These are phyloP conservation scores for Russula olivacea DNA, from an alignment of 768 basidiomycete species.

Conservation along the genomic window DNA sequence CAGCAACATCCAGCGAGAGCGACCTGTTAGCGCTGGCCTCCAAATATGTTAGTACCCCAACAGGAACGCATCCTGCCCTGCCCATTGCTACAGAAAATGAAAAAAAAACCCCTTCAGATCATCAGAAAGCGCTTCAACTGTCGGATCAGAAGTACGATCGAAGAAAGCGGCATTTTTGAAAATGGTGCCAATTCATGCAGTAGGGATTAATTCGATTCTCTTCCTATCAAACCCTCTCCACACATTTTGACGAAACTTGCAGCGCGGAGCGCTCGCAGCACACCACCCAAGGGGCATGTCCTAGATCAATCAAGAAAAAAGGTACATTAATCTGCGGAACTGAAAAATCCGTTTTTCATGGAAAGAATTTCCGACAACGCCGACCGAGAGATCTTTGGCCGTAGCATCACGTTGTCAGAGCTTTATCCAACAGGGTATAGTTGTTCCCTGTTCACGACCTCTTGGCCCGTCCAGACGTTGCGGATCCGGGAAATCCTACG, in stretches of 20 bases:
- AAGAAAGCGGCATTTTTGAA: constrained; percentile 17
- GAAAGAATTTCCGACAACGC: constrained; percentile 18
- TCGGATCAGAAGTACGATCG: constrained; percentile 16
- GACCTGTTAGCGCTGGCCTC: not conserved
- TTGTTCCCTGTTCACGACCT: constrained; percentile 21
- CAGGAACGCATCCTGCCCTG: not conserved
- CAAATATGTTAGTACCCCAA: not conserved
- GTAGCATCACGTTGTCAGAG: not conserved
- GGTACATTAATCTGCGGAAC: not conserved
- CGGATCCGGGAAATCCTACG: constrained; percentile 25
- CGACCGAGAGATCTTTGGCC: constrained; percentile 17
- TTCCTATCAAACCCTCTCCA: constrained; percentile 1
- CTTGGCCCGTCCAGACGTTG: constrained; percentile 27
- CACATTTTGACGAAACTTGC: constrained; percentile 18
- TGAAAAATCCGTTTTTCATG: not conserved
- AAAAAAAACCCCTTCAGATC: no score
- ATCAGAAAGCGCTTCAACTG: constrained; percentile 15
- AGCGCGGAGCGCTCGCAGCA: constrained; percentile 23
- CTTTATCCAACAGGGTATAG: constrained; percentile 16
- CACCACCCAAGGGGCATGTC: constrained; percentile 17
- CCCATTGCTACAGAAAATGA: constrained; percentile 15
- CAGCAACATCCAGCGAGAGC: not conserved
- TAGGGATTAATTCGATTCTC: constrained; percentile 25
- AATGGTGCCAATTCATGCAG: constrained; percentile 25
- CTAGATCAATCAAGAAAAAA: constrained; percentile 23